Base-by-base conservation (phyloP, 179 eudicot genomes). In the Actinidia arguta region DNA sequence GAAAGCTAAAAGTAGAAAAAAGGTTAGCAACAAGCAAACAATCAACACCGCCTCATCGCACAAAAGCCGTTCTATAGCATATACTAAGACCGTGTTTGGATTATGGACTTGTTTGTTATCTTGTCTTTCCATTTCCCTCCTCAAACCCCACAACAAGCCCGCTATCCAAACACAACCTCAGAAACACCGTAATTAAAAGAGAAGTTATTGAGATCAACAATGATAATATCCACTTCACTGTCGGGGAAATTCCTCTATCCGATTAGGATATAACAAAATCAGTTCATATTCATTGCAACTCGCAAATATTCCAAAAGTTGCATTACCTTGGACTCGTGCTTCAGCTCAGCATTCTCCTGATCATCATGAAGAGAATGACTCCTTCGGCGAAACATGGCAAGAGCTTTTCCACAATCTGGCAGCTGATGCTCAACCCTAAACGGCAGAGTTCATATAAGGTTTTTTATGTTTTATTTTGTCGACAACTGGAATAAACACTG, bases 271-370 rank as follows among this genome's bases (percentile, higher is more conserved):
- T 39, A 39, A 39, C 42, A 39, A 39, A 39, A 68, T 68, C 50
- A 67, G 20, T 68, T 68, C 12, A 20, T 67, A 5, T 16, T 25
- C 0, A 56, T 63, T 24, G 72, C 27, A 67, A 4, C 44, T 66
- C 51, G 63, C 22, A 70, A 17, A 14, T 18, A 5, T 39, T 73
- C 52, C 24, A 48, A 46, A 12, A 51, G 42, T 44, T 9, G 52
- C 67, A n/a, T 83, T 83, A 90, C 94, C 92, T 91, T 91, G 48
- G 83, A 71, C 82, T 86, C 90, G 3, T 71, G 67, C 62, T 85
- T 78, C 82, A 18, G 80, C 81, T 76, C 82, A 18, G 75, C 85
- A 64, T 80, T 81, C 70, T 83, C 92, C 71, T 79, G 86, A 39
- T 75, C 82, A 54, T 69, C 82, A 54, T 69, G 78, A 10, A 80